These are phyloP conservation scores for Sporothrix mexicana DNA, from an alignment of 2,329 filamentous ascomycete species.

Conservation along the genomic window DNA sequence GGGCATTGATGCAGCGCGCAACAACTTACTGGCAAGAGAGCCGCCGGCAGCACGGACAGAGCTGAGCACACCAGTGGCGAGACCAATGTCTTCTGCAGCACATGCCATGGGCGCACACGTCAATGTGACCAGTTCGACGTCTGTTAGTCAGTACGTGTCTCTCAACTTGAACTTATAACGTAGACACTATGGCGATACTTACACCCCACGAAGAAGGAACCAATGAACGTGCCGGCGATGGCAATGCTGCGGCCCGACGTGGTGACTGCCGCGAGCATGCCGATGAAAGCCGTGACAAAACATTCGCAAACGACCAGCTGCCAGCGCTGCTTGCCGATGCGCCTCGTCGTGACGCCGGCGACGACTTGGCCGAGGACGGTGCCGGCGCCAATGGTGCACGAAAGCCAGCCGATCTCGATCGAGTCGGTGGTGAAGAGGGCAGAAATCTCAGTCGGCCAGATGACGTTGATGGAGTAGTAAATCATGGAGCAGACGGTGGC, in stretches of 20 bases:
- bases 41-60: conserved; percentile 41
- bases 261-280: conserved; percentile 11
- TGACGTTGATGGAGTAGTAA: conserved; percentile 30
- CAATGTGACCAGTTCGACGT: conserved; percentile 31
- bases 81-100: conserved; percentile 45
- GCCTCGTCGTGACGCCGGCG: conserved; percentile 4
- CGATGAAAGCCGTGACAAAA: conserved; percentile 41
- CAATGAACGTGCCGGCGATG: conserved; percentile 30
- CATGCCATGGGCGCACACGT: conserved; percentile 35
- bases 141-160: background rate
- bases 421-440: conserved; percentile 40
- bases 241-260: background rate
- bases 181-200: background rate
- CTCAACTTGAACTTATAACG: background rate
- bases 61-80: conserved; percentile 45
- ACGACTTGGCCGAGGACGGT: conserved; percentile 26
- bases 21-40: conserved; percentile 5
- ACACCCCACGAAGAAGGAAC: conserved; percentile 29
- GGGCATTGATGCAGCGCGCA: background rate
- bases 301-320: conserved; percentile 42
- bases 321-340: conserved; percentile 23
- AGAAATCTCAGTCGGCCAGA: conserved; percentile 47
- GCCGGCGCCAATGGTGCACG: conserved; percentile 11
- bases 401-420: conserved; percentile 27
- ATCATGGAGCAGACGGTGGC: conserved; percentile 41